These are phyloP conservation scores for Diplogelasinospora grovesii DNA, from an alignment of 495 filamentous ascomycete genomes.

Conservation along the genomic window DNA sequence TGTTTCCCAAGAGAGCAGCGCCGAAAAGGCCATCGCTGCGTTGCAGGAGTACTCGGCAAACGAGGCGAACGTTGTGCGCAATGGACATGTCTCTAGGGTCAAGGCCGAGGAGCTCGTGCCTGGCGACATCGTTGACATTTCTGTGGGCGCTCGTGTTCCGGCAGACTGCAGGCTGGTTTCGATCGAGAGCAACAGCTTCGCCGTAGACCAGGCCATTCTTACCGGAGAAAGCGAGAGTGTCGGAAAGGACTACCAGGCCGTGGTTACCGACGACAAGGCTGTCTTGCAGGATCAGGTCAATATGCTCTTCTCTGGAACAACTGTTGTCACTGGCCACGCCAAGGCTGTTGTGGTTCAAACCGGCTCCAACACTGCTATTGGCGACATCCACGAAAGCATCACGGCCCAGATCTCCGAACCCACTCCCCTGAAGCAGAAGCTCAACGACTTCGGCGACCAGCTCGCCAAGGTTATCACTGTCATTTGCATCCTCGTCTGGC, in stretches of 20 bases:
- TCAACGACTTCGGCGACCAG: constrained; percentile 96
- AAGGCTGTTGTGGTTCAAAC: constrained; percentile 90
- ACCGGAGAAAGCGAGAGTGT: constrained; percentile 99
- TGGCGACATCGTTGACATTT: constrained; percentile 82
- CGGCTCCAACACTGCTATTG: constrained; percentile 87
- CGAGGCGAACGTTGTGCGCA: constrained; percentile 86
- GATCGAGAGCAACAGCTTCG: constrained; percentile 95
- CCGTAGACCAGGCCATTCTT: constrained; percentile 92
- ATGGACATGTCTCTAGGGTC: constrained; percentile 65
- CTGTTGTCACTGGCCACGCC: constrained; percentile 90
- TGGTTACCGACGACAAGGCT: constrained; percentile 69
- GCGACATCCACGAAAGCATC: constrained; percentile 98
- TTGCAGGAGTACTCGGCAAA: constrained; percentile 99
- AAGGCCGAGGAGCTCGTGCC: constrained; percentile 95
- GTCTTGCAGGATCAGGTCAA: constrained; percentile 98
- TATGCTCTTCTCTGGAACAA: constrained; percentile 98
- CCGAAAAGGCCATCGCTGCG: constrained; percentile 96
- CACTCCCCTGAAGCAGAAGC: constrained; percentile 94
- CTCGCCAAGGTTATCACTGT: constrained; percentile 96
- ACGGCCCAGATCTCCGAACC: constrained; percentile 96
- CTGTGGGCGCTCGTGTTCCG: constrained; percentile 92
- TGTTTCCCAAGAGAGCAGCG: constrained; percentile 96
- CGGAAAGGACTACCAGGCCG: constrained; percentile 62
- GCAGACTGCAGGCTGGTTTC: constrained; percentile 88
- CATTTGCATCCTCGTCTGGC: constrained; percentile 94